Evolutionary conservation across 805 yeast genomes (phyloP).

Genomic region (Myxozyma geophila): DNA sequence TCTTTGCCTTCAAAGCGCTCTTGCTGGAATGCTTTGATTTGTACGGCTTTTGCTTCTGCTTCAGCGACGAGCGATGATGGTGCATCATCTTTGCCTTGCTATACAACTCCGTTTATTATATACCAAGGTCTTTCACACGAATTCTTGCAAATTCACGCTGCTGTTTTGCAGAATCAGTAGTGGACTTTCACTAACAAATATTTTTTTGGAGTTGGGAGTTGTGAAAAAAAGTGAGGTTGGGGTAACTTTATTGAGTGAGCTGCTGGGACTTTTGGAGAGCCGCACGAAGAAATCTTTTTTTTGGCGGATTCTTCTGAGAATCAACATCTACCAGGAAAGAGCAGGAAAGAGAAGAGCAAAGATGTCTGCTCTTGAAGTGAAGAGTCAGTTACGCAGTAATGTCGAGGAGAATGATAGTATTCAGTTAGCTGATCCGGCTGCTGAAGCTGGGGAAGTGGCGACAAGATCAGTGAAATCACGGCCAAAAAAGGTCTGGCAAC

Average conservation of each 20-base stretch:
- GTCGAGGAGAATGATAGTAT: background rate
- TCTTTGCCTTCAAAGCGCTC: constrained; percentile 76
- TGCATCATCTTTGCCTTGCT: constrained; percentile 43
- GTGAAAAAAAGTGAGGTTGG: constrained; percentile 6
- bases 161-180: background rate
- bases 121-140: background rate
- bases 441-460: background rate
- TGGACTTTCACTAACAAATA: background rate
- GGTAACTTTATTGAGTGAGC: background rate
- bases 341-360: background rate
- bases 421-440: background rate
- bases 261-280: constrained; percentile 11
- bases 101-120: too few species aligned
- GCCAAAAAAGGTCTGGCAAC: constrained; percentile 11
- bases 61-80: constrained; percentile 82
- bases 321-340: too few species aligned
- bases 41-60: constrained; percentile 85
- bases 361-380: constrained; percentile 16
- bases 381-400: background rate
- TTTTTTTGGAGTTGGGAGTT: constrained; percentile 15
- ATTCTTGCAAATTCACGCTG: background rate
- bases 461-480: constrained; percentile 6
- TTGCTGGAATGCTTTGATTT: constrained; percentile 91
- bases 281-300: constrained; percentile 16
- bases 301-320: background rate